Percentiles rank a stretch among this genome's conserved stretches.
Conservation (phyloP, 176 grass and related monocot genomes). For the Carex pumila region DNA sequence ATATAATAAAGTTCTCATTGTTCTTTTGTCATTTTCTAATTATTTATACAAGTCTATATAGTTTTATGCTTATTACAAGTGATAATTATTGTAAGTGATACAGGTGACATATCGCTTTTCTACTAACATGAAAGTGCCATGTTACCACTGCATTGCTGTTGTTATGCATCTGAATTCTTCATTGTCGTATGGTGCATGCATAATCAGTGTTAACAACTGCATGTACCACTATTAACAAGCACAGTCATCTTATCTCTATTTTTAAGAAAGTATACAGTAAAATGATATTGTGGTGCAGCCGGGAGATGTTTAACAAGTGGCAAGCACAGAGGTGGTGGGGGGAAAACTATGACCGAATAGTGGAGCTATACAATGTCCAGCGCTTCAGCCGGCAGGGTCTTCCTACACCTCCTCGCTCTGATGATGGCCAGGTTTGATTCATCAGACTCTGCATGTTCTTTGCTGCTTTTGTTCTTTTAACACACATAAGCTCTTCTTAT, state of each 20-base stretch:
- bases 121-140: not conserved
- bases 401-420: constrained; percentile 65
- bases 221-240: not conserved
- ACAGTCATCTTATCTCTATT: not conserved
- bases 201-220: not conserved
- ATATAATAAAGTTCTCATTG: not conserved
- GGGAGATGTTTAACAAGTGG: constrained; percentile 98
- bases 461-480: not conserved
- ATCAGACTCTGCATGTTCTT: not conserved
- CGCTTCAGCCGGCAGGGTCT: constrained; percentile 64
- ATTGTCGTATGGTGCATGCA: not conserved
- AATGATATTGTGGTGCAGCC: constrained; percentile 31
- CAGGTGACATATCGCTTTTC: not conserved
- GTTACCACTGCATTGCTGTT: not conserved
- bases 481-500: not conserved
- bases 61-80: not conserved
- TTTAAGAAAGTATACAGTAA: not conserved
- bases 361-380: constrained; percentile 96
- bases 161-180: not conserved
- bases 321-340: constrained; percentile 99
- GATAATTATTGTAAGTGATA: not conserved
- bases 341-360: constrained; percentile 96
- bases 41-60: not conserved
- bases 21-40: not conserved
- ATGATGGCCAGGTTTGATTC: constrained; percentile 55